Evolutionary conservation across 2,329 filamentous ascomycete genomes (phyloP).

Genomic region (Diplodia mutila): DNA sequence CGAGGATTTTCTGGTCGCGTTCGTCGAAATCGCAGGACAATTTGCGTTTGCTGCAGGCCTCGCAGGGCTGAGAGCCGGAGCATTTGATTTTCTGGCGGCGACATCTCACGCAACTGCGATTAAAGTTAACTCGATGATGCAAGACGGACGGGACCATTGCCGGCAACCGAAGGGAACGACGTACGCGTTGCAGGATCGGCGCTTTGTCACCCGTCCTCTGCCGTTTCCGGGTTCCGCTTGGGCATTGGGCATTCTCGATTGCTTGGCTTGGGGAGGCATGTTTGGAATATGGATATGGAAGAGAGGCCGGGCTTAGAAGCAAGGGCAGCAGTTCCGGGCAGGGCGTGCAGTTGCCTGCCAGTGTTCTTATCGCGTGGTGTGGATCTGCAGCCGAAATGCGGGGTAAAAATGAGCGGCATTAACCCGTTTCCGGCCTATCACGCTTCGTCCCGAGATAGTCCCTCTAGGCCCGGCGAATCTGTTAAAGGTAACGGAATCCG

Average conservation of each 20-base stretch:
- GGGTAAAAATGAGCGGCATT: conserved; percentile 8
- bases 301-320: too few relatives aligned
- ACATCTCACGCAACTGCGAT: conserved; percentile 35
- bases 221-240: not conserved
- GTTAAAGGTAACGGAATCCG: not conserved
- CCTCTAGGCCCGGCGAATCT: not conserved
- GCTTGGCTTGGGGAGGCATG: conserved; percentile 8
- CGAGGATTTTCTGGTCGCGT: conserved; percentile 39
- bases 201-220: conserved; percentile 28
- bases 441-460: not conserved
- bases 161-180: not conserved
- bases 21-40: conserved; percentile 37
- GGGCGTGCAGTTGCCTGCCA: not conserved
- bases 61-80: conserved; percentile 38
- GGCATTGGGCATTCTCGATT: not conserved
- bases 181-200: conserved; percentile 36
- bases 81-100: conserved; percentile 40
- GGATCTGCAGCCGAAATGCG: conserved; percentile 14
- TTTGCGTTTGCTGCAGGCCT: conserved; percentile 36
- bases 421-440: not conserved
- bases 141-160: not conserved
- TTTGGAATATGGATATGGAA: too few relatives aligned
- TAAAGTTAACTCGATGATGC: not conserved
- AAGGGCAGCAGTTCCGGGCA: too few relatives aligned
- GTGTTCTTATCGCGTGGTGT: conserved; percentile 6